These are phyloP conservation scores for Clarireedia homoeocarpa DNA, from an alignment of 2,329 filamentous ascomycete genomes.

Conservation along the genomic window DNA sequence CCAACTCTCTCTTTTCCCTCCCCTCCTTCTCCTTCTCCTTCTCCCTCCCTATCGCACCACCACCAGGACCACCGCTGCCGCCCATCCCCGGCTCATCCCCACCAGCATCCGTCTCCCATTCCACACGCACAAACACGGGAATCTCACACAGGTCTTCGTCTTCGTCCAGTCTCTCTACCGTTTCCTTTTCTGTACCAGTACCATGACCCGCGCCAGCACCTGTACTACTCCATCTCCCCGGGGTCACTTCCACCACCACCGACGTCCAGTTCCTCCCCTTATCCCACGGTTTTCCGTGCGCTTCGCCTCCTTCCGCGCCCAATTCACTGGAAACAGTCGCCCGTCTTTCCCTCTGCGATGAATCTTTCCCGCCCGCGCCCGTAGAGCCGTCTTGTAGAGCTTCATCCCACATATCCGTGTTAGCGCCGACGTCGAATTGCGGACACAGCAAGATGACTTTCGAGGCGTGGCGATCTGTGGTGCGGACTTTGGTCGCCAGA, in stretches of 20 bases:
- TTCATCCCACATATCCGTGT: constrained; percentile 91
- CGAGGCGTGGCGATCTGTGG: constrained; percentile 67
- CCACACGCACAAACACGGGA: constrained; percentile 84
- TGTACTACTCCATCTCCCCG: constrained; percentile 35
- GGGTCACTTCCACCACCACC: constrained; percentile 83
- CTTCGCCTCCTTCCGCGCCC: not conserved
- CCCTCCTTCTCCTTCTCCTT: constrained; percentile 46
- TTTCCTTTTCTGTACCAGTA: constrained; percentile 42
- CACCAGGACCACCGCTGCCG: constrained; percentile 44
- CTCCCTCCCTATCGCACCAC: constrained; percentile 19
- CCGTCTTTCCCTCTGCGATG: not conserved
- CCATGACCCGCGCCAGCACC: constrained; percentile 33
- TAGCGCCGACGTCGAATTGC: constrained; percentile 88
- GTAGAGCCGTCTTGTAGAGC: constrained; percentile 36
- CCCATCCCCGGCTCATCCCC: constrained; percentile 44
- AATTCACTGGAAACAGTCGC: not conserved
- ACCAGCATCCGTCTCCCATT: constrained; percentile 70
- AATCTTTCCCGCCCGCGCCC: constrained; percentile 27
- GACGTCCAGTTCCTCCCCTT: constrained; percentile 90
- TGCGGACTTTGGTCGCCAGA: constrained; percentile 73
- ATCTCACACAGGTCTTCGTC: constrained; percentile 57
- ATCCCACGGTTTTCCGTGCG: constrained; percentile 83
- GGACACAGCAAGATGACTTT: constrained; percentile 90
- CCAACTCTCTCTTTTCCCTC: constrained; percentile 77
- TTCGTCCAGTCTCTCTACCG: constrained; percentile 12